These are phyloP conservation scores for Venturia nashicola DNA, from an alignment of 2,329 filamentous ascomycete species.

Conservation along the genomic window DNA sequence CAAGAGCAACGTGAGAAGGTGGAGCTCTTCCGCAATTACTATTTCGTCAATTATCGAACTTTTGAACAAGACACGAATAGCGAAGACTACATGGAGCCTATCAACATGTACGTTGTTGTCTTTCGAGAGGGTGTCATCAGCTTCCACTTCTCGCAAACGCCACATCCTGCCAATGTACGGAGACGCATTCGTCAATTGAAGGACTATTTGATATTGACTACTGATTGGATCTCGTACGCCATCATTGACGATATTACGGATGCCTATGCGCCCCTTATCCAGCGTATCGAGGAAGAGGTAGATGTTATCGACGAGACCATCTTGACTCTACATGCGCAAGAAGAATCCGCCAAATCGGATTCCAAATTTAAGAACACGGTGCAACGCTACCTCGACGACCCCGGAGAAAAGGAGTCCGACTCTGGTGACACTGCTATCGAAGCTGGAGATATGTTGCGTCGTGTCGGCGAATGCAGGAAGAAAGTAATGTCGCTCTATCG, in stretches of 20 bases:
- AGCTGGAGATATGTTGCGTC: slow-evolving; percentile 72
- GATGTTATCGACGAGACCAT: slow-evolving; percentile 95
- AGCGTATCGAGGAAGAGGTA: slow-evolving; percentile 88
- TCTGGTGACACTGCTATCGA: slow-evolving; percentile 23
- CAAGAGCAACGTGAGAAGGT: slow-evolving; percentile 97
- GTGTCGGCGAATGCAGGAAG: slow-evolving; percentile 89
- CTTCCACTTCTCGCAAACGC: slow-evolving; percentile 94
- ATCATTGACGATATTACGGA: slow-evolving; percentile 98
- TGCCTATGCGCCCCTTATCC: slow-evolving; percentile 84
- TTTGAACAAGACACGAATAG: slow-evolving; percentile 91
- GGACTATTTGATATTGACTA: slow-evolving; percentile 84
- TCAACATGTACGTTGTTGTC: slow-evolving; percentile 96
- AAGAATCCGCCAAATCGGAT: slow-evolving; percentile 20
- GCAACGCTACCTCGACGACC: not conserved
- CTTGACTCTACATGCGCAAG: slow-evolving; percentile 53
- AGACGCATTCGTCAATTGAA: slow-evolving; percentile 84
- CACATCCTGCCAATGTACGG: slow-evolving; percentile 91
- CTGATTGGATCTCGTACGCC: slow-evolving; percentile 97
- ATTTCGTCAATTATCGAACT: slow-evolving; percentile 96
- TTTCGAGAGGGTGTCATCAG: slow-evolving; percentile 92
- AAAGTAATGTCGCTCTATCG: slow-evolving; percentile 95
- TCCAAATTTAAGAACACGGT: slow-evolving; percentile 22
- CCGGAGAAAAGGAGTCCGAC: slow-evolving; percentile 18
- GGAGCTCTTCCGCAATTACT: slow-evolving; percentile 93
- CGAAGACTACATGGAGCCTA: slow-evolving; percentile 83